Evolutionary conservation across 148 eudicot species (phyloP).

Genomic region (Amaranthus palmeri): DNA sequence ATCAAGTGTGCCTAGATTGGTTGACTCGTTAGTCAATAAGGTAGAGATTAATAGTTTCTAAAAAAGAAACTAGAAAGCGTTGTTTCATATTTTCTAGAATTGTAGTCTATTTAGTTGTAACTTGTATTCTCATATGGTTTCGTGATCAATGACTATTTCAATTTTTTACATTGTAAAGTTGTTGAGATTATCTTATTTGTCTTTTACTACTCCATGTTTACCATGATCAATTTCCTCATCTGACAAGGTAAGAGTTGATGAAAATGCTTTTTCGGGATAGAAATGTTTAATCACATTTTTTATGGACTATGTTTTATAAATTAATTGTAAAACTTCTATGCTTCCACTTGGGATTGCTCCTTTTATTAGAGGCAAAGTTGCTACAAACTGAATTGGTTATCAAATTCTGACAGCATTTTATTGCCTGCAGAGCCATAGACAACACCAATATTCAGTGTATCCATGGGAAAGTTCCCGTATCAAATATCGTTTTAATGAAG

Average conservation of each 20-base stretch:
- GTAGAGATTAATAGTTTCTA: background rate
- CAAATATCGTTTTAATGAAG: slow-evolving; percentile 61
- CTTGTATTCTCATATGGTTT: background rate
- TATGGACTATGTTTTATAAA: background rate
- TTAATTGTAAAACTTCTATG: background rate
- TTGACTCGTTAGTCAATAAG: background rate
- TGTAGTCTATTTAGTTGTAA: background rate
- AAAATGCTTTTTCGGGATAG: background rate
- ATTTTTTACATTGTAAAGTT: background rate
- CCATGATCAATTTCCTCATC: background rate
- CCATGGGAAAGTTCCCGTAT: slow-evolving; percentile 83
- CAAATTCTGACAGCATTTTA: slow-evolving; percentile 10
- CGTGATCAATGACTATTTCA: background rate
- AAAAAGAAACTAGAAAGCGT: background rate
- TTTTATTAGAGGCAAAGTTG: background rate
- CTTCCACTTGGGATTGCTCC: background rate
- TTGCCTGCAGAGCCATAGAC: slow-evolving; percentile 64
- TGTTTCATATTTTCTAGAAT: background rate
- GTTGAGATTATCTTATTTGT: background rate
- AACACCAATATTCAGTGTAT: slow-evolving; percentile 63
- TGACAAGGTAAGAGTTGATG: background rate
- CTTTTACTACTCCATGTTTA: background rate
- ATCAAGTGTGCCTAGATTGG: background rate
- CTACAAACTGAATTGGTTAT: background rate
- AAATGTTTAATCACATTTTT: background rate